phyloP scores from a whole-genome alignment of 257 asterid species.

The Ligustrum vulgare region DNA sequence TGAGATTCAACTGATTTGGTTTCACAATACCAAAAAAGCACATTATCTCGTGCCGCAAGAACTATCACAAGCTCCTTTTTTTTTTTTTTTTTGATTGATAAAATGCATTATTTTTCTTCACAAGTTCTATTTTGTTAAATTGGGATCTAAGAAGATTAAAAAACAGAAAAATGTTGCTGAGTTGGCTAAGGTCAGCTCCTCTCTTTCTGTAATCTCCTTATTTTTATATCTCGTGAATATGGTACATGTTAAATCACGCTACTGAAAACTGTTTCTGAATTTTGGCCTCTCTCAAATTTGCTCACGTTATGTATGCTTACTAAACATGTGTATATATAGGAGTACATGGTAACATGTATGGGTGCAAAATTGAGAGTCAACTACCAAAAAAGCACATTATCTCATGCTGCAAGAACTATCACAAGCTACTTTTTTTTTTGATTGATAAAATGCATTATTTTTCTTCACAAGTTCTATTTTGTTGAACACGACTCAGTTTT shows the following conservation, averaged over 20 bases:
- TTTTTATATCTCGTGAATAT: conserved; percentile 12
- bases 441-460: not conserved
- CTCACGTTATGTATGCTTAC: not conserved
- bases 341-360: conserved; percentile 11
- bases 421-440: too few relatives aligned
- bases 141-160: conserved; percentile 56
- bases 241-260: conserved; percentile 10
- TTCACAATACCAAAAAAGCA: not conserved
- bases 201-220: conserved; percentile 14
- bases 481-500: conserved; percentile 8
- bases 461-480: conserved; percentile 4
- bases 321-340: conserved; percentile 9
- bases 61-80: too few relatives aligned
- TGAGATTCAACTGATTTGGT: conserved; percentile 16
- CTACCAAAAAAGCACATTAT: not conserved
- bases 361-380: conserved; percentile 5
- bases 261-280: conserved; percentile 8
- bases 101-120: not conserved
- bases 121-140: conserved; percentile 11
- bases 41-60: not conserved
- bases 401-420: conserved; percentile 1
- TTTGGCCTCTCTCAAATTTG: not conserved
- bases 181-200: conserved; percentile 65
- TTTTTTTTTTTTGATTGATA: not conserved
- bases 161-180: conserved; percentile 49